Evolutionary conservation across 352 stramenopile species (phyloP).

Genomic region (Pythium plurisporium): DNA sequence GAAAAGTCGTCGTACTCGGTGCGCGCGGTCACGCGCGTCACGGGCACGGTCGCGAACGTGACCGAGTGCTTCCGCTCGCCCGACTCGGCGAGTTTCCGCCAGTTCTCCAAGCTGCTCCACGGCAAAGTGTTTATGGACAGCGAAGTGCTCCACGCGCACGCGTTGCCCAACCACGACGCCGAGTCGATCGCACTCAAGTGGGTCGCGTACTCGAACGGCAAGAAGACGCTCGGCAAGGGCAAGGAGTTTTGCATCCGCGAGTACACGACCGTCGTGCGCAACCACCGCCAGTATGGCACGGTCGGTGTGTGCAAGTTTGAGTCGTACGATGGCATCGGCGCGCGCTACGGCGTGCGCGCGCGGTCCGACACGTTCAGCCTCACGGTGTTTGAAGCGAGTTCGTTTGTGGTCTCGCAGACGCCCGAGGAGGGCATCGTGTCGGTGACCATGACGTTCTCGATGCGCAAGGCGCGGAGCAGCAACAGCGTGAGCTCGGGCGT

Average conservation of each 20-base stretch:
- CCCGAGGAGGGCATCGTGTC: constrained; percentile 56
- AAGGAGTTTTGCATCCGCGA: constrained; percentile 84
- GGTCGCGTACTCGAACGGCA: constrained; percentile 64
- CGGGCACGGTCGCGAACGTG: constrained; percentile 63
- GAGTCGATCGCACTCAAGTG: constrained; percentile 85
- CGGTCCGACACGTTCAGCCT: constrained; percentile 75
- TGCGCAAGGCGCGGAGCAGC: constrained; percentile 64
- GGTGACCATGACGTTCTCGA: constrained; percentile 71
- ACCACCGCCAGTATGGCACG: constrained; percentile 54
- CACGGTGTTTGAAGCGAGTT: constrained; percentile 72
- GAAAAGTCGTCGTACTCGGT: constrained; percentile 72
- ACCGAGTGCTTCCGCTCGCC: constrained; percentile 71
- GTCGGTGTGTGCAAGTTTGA: constrained; percentile 75
- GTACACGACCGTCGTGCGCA: constrained; percentile 61
- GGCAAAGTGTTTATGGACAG: constrained; percentile 70
- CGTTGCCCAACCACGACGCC: constrained; percentile 23
- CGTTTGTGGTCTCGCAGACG: constrained; percentile 67
- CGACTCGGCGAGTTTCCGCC: constrained; percentile 49
- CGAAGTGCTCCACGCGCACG: constrained; percentile 70
- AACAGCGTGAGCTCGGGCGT: constrained; percentile 73
- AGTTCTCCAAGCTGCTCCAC: constrained; percentile 76
- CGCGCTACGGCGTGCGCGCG: constrained; percentile 63
- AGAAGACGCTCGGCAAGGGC: constrained; percentile 67
- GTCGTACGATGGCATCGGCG: constrained; percentile 75
- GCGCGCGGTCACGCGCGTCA: constrained; percentile 60